Evolutionary conservation across 2,329 filamentous ascomycete genomes (phyloP).

Genomic region (Colletotrichum liaoningense): DNA sequence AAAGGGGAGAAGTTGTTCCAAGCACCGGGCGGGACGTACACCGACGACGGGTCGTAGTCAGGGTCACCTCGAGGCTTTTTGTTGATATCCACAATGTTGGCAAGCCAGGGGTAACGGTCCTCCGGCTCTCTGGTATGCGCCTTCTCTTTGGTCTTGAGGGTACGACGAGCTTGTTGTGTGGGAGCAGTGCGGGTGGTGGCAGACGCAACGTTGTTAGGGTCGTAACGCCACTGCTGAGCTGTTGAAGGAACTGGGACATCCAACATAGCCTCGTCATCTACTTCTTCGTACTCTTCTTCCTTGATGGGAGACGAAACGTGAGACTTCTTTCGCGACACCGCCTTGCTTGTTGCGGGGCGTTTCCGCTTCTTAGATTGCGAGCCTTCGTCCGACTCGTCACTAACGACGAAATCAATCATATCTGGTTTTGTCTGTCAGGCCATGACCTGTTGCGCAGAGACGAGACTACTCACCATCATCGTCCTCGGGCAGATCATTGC

Average conservation of each 20-base stretch:
- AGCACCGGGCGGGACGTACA: conserved; percentile 87
- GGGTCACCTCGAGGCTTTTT: conserved; percentile 81
- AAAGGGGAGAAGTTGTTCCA: conserved; percentile 91
- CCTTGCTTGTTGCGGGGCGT: conserved; percentile 61
- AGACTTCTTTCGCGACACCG: conserved; percentile 71
- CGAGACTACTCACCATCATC: conserved; percentile 68
- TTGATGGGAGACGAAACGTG: conserved; percentile 62
- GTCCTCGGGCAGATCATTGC: conserved; percentile 68
- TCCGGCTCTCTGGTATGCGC: conserved; percentile 86
- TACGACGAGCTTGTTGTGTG: conserved; percentile 37
- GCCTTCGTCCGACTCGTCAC: conserved; percentile 84
- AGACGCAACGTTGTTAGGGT: conserved; percentile 59
- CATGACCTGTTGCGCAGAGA: neutral
- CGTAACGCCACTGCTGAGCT: conserved; percentile 82
- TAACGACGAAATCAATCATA: conserved; percentile 88
- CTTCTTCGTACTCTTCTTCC: conserved; percentile 53
- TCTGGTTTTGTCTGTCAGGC: conserved; percentile 54
- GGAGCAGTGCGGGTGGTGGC: conserved; percentile 20
- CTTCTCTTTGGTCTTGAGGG: conserved; percentile 66
- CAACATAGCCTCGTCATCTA: conserved; percentile 66
- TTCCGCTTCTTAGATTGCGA: conserved; percentile 79
- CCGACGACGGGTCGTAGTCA: conserved; percentile 89
- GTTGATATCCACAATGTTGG: conserved; percentile 86
- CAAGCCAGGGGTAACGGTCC: conserved; percentile 90
- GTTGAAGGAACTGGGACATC: conserved; percentile 74